These are phyloP conservation scores for Chrysoporthe austroafricana DNA, from an alignment of 2,329 filamentous ascomycete genomes.

Conservation along the genomic window DNA sequence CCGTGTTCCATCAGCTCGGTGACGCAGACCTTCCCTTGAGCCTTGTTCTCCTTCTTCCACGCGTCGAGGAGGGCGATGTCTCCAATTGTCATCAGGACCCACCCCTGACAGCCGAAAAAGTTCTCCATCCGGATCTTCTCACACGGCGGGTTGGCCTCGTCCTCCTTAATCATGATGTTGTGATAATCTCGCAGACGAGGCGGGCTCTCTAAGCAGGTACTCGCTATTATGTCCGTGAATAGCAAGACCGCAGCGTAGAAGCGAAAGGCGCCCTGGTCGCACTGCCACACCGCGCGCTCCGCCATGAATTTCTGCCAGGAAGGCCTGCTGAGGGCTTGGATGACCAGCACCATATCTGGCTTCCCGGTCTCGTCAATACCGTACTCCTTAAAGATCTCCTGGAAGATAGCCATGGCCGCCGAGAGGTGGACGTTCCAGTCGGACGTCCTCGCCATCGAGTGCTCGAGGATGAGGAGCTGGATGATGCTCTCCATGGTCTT, in stretches of 20 bases:
- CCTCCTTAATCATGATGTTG: conserved; percentile 41
- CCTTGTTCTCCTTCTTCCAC: conserved; percentile 52
- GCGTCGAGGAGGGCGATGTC: conserved; percentile 55
- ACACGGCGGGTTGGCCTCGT: conserved; percentile 36
- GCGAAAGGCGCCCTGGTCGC: conserved; percentile 50
- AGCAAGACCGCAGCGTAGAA: conserved; percentile 53
- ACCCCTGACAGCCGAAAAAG: conserved; percentile 58
- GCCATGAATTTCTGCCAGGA: conserved; percentile 38
- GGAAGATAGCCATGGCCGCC: conserved; percentile 54
- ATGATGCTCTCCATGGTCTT: conserved; percentile 53
- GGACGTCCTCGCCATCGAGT: conserved; percentile 48
- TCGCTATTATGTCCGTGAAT: conserved; percentile 55
- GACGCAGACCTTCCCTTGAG: conserved; percentile 46
- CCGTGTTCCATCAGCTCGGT: conserved; percentile 28
- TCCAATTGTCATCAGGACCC: conserved; percentile 54
- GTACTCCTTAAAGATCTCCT: conserved; percentile 47
- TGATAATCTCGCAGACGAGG: conserved; percentile 51
- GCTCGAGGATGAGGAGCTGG: conserved; percentile 59
- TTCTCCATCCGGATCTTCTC: conserved; percentile 47
- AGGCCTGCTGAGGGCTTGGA: conserved; percentile 36
- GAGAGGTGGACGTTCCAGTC: conserved; percentile 56
- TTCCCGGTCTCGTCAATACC: conserved; percentile 40
- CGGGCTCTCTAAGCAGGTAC: conserved; percentile 47
- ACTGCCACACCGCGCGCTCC: conserved; percentile 45
- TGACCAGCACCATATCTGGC: conserved; percentile 24